Percentiles rank a stretch among this genome's conserved stretches.
These are phyloP conservation scores for Nannizziopsis arthrosporioides DNA, from an alignment of 2,329 filamentous ascomycete species.

Conservation along the genomic window DNA sequence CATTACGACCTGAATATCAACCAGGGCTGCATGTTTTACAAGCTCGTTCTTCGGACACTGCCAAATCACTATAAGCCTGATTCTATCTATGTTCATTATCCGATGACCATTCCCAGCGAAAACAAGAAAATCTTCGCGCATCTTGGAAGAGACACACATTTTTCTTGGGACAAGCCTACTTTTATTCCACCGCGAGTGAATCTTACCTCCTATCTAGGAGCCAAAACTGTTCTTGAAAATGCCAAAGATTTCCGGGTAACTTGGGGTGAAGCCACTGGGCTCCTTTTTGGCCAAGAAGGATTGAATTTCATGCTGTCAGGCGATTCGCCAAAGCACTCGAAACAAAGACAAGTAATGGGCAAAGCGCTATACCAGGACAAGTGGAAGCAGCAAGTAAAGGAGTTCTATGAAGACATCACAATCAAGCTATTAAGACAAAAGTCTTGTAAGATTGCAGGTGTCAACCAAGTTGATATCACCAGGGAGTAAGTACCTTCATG, in stretches of 20 bases:
- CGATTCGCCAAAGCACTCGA: conserved; percentile 14
- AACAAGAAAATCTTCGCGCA: conserved; percentile 20
- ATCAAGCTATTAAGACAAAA: conserved; percentile 30
- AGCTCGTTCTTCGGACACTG: conserved; percentile 22
- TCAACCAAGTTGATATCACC: conserved; percentile 21
- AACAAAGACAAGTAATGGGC: conserved; percentile 17
- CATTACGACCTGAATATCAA: conserved; percentile 18
- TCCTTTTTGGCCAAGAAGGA: conserved; percentile 16
- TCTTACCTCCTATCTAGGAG: conserved; percentile 17
- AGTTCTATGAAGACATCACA: conserved; percentile 19
- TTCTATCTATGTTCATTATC: conserved; percentile 22
- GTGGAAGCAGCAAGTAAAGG: conserved; percentile 18
- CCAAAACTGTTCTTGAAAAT: conserved; percentile 18
- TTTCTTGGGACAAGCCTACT: conserved; percentile 16
- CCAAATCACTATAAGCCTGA: conserved; percentile 22
- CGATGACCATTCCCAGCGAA: conserved; percentile 21
- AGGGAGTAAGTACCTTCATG: conserved; percentile 19
- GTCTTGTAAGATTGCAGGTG: conserved; percentile 49
- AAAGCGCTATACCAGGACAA: conserved; percentile 17
- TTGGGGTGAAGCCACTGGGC: conserved; percentile 18
- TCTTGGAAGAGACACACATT: conserved; percentile 17
- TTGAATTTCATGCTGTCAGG: conserved; percentile 18
- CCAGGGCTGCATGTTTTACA: conserved; percentile 23
- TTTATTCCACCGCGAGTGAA: conserved; percentile 16
- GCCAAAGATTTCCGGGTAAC: conserved; percentile 18